Evolutionary conservation across 345 rosid genomes (phyloP).

Genomic region (Pistacia atlantica): DNA sequence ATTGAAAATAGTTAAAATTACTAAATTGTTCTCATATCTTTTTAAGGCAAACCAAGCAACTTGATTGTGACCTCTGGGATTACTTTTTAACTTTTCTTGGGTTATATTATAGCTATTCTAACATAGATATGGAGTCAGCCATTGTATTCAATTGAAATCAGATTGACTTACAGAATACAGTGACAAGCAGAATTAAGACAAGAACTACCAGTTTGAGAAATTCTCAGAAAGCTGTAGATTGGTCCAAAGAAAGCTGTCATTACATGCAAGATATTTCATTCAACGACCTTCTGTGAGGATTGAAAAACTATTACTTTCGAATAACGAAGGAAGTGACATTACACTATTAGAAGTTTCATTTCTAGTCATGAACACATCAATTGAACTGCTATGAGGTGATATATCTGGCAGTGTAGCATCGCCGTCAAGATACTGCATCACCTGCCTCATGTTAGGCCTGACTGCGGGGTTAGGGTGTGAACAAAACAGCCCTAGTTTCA

Average conservation of each 20-base stretch:
- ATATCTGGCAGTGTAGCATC: constrained; percentile 22
- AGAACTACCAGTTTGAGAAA: not conserved
- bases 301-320: constrained; percentile 18
- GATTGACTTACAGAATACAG: not conserved
- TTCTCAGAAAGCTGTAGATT: not conserved
- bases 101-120: too few relatives aligned
- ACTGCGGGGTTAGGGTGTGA: constrained; percentile 22
- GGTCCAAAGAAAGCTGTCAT: not conserved
- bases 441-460: constrained; percentile 33
- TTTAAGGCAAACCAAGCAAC: too few relatives aligned
- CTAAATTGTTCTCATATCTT: too few relatives aligned
- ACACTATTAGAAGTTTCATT: not conserved
- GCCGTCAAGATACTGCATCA: constrained; percentile 42
- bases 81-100: not conserved
- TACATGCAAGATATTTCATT: constrained; percentile 1
- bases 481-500: constrained; percentile 43
- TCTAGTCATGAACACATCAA: constrained; percentile 21
- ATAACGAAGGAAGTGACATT: constrained; percentile 6
- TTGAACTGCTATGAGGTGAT: not conserved
- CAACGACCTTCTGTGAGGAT: constrained; percentile 25
- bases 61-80: too few relatives aligned
- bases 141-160: too few relatives aligned
- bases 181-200: not conserved
- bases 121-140: too few relatives aligned
- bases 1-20: too few relatives aligned